Evolutionary conservation across 2,329 filamentous ascomycete species (phyloP).

Genomic region (Clonostachys solani): DNA sequence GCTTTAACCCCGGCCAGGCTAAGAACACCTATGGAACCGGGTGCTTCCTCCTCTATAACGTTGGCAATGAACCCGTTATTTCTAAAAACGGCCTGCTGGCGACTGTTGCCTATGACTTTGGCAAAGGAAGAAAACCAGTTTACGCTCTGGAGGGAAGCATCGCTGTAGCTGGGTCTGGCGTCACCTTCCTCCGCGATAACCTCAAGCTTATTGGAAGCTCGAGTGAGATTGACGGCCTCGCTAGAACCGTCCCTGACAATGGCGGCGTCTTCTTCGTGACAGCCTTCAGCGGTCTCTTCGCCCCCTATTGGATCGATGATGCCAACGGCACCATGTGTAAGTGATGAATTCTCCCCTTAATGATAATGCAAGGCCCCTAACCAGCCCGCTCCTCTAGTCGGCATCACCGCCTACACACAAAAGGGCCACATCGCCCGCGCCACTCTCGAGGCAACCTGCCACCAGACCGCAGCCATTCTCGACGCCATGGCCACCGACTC

Average conservation of each 20-base stretch:
- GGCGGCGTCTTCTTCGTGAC: slow-evolving; percentile 76
- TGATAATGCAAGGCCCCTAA: too few relatives aligned
- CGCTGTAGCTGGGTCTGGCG: slow-evolving; percentile 70
- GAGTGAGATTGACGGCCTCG: slow-evolving; percentile 37
- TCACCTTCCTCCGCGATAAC: slow-evolving; percentile 64
- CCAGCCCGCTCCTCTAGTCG: slow-evolving; percentile 38
- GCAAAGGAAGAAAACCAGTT: slow-evolving; percentile 56
- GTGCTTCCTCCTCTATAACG: slow-evolving; percentile 81
- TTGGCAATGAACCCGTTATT: slow-evolving; percentile 74
- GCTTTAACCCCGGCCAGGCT: slow-evolving; percentile 69
- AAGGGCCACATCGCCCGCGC: slow-evolving; percentile 75
- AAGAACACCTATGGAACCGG: slow-evolving; percentile 88
- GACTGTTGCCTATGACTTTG: slow-evolving; percentile 76
- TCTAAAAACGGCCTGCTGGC: slow-evolving; percentile 73
- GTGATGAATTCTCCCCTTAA: slow-evolving; percentile 14
- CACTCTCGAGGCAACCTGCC: slow-evolving; percentile 77
- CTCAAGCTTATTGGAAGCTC: slow-evolving; percentile 48
- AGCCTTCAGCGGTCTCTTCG: slow-evolving; percentile 76
- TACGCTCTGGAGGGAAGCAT: slow-evolving; percentile 77
- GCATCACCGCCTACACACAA: slow-evolving; percentile 73
- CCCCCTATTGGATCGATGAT: slow-evolving; percentile 83
- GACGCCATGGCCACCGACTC: slow-evolving; percentile 79
- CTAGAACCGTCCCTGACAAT: slow-evolving; percentile 55
- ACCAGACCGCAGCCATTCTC: slow-evolving; percentile 78
- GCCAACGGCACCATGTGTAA: slow-evolving; percentile 73